These are phyloP conservation scores for Pichia sp. DNA, from an alignment of 1,139 yeast species.

Conservation along the genomic window DNA sequence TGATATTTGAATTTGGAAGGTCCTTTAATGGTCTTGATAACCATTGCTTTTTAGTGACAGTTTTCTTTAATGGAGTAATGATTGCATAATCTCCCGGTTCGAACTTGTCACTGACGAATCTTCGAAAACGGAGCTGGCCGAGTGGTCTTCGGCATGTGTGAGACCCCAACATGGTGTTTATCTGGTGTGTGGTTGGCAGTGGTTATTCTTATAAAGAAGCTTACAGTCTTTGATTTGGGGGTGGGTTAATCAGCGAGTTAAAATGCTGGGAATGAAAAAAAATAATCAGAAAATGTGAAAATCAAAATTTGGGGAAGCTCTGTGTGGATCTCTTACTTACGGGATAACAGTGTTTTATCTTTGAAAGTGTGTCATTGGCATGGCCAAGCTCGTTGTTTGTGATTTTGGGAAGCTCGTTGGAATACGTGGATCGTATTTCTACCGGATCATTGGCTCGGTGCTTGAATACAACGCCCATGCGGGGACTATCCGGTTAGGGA, in stretches of 20 bases:
- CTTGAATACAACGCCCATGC: conserved; percentile 25
- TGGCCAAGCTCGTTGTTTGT: conserved; percentile 28
- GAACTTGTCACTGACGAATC: conserved; percentile 16
- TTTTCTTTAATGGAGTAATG: conserved; percentile 29
- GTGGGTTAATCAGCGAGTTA: background rate
- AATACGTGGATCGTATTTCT: background rate
- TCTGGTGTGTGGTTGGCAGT: no score
- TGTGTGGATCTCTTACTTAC: no score
- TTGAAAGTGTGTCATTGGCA: conserved; percentile 1
- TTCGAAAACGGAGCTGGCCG: background rate
- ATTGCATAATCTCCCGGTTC: conserved; percentile 32
- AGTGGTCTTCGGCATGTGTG: background rate
- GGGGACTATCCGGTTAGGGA: conserved; percentile 18
- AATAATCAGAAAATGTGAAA: background rate
- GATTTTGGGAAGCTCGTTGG: conserved; percentile 2
- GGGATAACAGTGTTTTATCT: background rate
- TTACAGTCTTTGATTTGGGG: no score
- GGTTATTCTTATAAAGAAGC: no score
- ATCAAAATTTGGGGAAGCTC: background rate
- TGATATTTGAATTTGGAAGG: conserved; percentile 22
- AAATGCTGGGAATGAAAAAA: background rate
- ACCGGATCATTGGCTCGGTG: conserved; percentile 32
- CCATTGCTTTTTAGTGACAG: conserved; percentile 28
- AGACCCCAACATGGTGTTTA: conserved; percentile 2
- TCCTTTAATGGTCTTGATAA: conserved; percentile 31